Base-by-base conservation (phyloP, 306 rosid genomes). In the Vicia faba region DNA sequence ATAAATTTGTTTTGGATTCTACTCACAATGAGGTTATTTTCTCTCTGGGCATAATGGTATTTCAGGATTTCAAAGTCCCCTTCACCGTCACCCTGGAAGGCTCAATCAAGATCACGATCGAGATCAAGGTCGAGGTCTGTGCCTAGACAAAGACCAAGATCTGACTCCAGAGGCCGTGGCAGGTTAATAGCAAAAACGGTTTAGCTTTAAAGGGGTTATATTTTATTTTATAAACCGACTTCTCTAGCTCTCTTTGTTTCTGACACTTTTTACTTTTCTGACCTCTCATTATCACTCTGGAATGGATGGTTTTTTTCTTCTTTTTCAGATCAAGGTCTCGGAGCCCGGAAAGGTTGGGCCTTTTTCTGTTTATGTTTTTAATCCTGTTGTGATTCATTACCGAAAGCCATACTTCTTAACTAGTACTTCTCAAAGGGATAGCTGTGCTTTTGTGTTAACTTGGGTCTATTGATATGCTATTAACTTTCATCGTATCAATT, bases 31-130 rank as follows among this genome's bases (percentile, higher is more conserved):
- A 70, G 45, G 69, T 7, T 43, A 0, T 51, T 45, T 67, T 31
- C 45, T 15, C 56, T 63, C 2, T 43, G 44, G 18, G 2, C 36
- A 16, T 54, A 8, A 65, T 78, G 53, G 29, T 78, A 7, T 51
- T 36, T 35, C 79, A 95, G 97, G 84, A 62, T 68, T 74, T 90
- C 99, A 57, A 84, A 80, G 71, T 88, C 97, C 15, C 92, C 92
- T 58, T 86, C 97, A 23, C 95, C 95, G 50, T 85, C 97, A n/a
- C 87, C 95, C 0, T 78, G 85, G 89, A 82, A 86, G 83, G 92
- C 89, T 69, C 92, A 81, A 61, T 90, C 96, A 7, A 64, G 84
- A 25, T 86, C 90, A 0, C n/a, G n/a, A n/a, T n/a, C n/a, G n/a
- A 56, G 88, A 64, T 86, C 97, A n/a, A 76, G 82, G 76, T 78